Evolutionary conservation across 148 eudicot genomes (phyloP).

Genomic region (Drosera capensis): DNA sequence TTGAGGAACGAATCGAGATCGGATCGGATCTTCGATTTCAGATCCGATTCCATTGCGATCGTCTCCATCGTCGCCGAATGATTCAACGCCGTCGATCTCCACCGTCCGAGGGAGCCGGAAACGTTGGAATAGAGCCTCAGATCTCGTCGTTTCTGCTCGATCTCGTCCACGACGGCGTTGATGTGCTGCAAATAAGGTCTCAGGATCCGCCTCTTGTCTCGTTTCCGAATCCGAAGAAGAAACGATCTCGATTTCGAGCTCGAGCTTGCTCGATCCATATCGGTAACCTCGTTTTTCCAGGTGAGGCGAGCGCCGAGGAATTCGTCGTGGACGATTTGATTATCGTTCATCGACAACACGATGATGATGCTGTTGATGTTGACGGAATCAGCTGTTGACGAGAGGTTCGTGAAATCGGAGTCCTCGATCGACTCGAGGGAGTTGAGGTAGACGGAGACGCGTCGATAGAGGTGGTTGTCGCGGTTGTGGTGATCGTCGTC

Average conservation of each 20-base stretch:
- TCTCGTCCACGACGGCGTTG: conserved; percentile 45
- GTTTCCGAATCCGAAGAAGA: conserved; percentile 37
- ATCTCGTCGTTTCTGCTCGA: conserved; percentile 25
- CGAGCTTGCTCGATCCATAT: neutral
- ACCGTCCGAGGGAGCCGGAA: conserved; percentile 15
- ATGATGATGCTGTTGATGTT: conserved; percentile 43
- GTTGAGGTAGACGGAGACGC: conserved; percentile 41
- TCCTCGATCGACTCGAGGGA: conserved; percentile 54
- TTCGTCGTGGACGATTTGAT: conserved; percentile 43
- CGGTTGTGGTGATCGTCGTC: conserved; percentile 44
- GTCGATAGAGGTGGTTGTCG: conserved; percentile 47
- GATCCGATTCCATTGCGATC: conserved; percentile 41
- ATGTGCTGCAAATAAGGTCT: conserved; percentile 68
- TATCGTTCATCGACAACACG: conserved; percentile 33
- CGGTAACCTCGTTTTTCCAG: conserved; percentile 33
- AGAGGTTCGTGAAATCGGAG: conserved; percentile 59
- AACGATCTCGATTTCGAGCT: conserved; percentile 10
- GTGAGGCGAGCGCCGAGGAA: conserved; percentile 54
- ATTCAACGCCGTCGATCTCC: conserved; percentile 45
- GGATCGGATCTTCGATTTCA: conserved; percentile 37
- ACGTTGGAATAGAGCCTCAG: conserved; percentile 24
- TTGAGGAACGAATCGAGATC: conserved; percentile 53
- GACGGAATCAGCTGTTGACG: no score
- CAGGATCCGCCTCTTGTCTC: conserved; percentile 64
- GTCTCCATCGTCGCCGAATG: conserved; percentile 69